Evolutionary conservation across 176 grass and related monocot genomes (phyloP).

Genomic region (Zoysia japonica): DNA sequence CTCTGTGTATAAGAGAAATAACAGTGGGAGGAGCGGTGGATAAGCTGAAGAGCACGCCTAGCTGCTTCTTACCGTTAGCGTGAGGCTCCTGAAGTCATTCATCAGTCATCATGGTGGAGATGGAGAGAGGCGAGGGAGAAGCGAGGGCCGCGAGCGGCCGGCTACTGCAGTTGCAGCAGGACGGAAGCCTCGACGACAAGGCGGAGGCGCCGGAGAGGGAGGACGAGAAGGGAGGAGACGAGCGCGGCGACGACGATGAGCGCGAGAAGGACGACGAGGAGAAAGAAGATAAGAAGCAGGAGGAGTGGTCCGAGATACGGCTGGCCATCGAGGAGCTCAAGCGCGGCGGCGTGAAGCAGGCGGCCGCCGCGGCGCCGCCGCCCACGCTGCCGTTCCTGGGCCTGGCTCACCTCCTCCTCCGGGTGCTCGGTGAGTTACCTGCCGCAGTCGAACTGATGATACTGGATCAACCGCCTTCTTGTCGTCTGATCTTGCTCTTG

Average conservation of each 20-base stretch:
- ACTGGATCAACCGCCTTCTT: background rate
- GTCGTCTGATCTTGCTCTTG: background rate
- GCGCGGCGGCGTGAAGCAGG: constrained; percentile 15
- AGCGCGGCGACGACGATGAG: background rate
- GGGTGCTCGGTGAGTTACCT: constrained; percentile 54
- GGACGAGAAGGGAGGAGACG: background rate
- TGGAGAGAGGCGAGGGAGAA: constrained; percentile 27
- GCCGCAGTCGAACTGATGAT: no score
- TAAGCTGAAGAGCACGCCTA: background rate
- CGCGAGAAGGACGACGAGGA: constrained; percentile 3
- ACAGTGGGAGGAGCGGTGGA: background rate
- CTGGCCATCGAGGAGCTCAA: constrained; percentile 58
- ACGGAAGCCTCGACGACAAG: background rate
- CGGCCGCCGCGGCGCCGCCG: constrained; percentile 11
- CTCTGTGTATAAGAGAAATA: background rate
- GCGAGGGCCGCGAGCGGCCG: constrained; percentile 13
- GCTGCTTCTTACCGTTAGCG: background rate
- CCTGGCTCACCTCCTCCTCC: constrained; percentile 62
- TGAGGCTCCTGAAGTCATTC: background rate
- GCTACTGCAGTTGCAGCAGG: background rate
- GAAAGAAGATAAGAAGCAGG: background rate
- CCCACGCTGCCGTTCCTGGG: constrained; percentile 65
- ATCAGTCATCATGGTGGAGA: constrained; percentile 43
- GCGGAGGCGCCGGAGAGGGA: background rate
- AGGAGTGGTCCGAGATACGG: constrained; percentile 63